Base-by-base conservation (phyloP, 768 basidiomycete species). In the Boletus reticulatus region DNA sequence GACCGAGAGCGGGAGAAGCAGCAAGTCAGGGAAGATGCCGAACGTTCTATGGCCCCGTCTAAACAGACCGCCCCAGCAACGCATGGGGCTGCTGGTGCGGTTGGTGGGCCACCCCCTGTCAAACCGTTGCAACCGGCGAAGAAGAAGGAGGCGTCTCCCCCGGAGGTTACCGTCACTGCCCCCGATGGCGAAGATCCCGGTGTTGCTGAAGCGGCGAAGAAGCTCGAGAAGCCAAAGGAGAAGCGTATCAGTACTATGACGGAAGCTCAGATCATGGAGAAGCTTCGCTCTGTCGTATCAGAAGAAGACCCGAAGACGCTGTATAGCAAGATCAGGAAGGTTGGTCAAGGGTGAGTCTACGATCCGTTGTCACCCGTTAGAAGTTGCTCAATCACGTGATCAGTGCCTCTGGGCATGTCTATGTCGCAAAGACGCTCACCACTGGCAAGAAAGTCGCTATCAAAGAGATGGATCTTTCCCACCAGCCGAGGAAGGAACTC, bases 241-340 rank as follows among this genome's bases (percentile, higher is more conserved):
- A 89, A 93, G 74, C 81, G 96, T 58, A 96, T 98, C 64, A 94
- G 92, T 60, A 91, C 94, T 38, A 92, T 99, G 92, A 90, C 89
- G 48, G 96, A 99, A 74, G 89, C 88, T 47, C 96, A 99, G 76
- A 95, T 98, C 64, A 97, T 98, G 95, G 92, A 95, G 70, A 97
- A 96, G 75, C 77, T 99, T 62, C 79, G 93, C 60, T 84, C 85
- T 60, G 94, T 98, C 1, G 95, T 98, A 45, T 85, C 81, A 42
- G 76, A 82, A 42, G 87, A 92, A 20, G 96, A 98, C 69, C 96
- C 96, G 22, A 94, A 91, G 74, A 65, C 79, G 62, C 69, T 96
- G 19, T 99, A 98, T 73, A 90, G 88, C 64, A 98, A 97, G 80
- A 97, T 98, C 72, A 94, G 92, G 79, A 99, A 98, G 77, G 93